Conservation (phyloP, 1,139 yeast genomes). For the Magnusiomyces fungicola region DNA sequence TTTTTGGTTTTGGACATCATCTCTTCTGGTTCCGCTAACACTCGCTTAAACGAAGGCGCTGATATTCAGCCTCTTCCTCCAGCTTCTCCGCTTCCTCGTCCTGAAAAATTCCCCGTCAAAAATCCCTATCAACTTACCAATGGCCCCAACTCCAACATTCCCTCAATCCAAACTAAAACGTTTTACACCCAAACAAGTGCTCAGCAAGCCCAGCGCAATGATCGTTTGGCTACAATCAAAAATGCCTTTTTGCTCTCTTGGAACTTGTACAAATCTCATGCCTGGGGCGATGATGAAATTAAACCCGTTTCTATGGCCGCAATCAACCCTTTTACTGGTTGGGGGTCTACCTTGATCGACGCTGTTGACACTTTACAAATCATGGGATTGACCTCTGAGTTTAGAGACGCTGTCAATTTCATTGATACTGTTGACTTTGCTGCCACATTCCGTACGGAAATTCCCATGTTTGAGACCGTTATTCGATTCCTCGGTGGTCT, state of each 20-base stretch:
- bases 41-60: constrained; percentile 9
- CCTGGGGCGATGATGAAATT: constrained; percentile 64
- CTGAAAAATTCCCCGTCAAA: constrained; percentile 22
- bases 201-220: constrained; percentile 7
- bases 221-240: constrained; percentile 42
- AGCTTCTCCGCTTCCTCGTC: constrained; percentile 19
- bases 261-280: constrained; percentile 50
- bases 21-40: constrained; percentile 11
- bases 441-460: constrained; percentile 34
- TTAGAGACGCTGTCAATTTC: constrained; percentile 45
- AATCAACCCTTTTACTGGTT: constrained; percentile 39
- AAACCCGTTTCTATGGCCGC: constrained; percentile 33
- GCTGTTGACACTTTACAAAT: constrained; percentile 60
- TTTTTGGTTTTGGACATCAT: constrained; percentile 13
- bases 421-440: constrained; percentile 49
- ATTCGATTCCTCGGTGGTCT: constrained; percentile 69
- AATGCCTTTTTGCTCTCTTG: constrained; percentile 51
- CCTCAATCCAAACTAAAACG: constrained; percentile 9
- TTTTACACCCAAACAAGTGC: constrained; percentile 7
- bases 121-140: constrained; percentile 14
- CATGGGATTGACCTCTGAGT: constrained; percentile 52
- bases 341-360: constrained; percentile 54
- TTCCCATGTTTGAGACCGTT: constrained; percentile 67
- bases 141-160: constrained; percentile 4
- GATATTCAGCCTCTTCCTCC: constrained; percentile 10